phyloP scores from a whole-genome alignment of 805 yeast species.

The Maudiozyma pseudohumilis region DNA sequence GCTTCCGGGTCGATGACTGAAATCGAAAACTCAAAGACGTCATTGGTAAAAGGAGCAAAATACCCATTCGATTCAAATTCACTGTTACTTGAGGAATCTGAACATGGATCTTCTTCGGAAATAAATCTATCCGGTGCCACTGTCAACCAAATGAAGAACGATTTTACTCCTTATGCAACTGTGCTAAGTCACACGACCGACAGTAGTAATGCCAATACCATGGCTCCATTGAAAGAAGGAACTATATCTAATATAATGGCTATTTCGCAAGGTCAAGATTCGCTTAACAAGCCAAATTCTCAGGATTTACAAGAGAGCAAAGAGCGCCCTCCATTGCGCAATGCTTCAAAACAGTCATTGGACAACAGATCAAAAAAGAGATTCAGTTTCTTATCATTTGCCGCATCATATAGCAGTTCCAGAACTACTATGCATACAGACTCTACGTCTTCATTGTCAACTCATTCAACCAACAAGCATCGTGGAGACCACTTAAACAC shows the following conservation, averaged over 20 bases:
- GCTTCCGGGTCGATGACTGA: no score
- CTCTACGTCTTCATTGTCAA: not conserved
- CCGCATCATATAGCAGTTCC: constrained; percentile 5
- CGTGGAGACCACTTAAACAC: not conserved
- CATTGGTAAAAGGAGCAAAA: not conserved
- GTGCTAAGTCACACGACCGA: no score
- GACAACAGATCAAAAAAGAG: constrained; percentile 7
- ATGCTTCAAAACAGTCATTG: not conserved
- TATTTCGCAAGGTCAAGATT: no score
- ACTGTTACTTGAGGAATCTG: not conserved
- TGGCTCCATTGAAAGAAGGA: no score
- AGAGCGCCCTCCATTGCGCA: constrained; percentile 1
- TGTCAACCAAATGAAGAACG: not conserved
- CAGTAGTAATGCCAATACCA: no score
- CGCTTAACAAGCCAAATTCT: no score
- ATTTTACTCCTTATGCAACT: no score
- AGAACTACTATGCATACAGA: not conserved
- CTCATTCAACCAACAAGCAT: not conserved
- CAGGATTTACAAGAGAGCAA: not conserved
- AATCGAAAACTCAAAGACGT: not conserved
- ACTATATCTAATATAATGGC: no score
- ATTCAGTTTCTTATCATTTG: constrained; percentile 12
- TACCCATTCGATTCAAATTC: not conserved
- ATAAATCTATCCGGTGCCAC: not conserved
- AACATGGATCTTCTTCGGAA: constrained; percentile 1